A percentile compares a stretch with the other conserved stretches of the same genome.
Evolutionary conservation across 202 grass and related monocot genomes (phyloP).

Genomic region (Zizania palustris): DNA sequence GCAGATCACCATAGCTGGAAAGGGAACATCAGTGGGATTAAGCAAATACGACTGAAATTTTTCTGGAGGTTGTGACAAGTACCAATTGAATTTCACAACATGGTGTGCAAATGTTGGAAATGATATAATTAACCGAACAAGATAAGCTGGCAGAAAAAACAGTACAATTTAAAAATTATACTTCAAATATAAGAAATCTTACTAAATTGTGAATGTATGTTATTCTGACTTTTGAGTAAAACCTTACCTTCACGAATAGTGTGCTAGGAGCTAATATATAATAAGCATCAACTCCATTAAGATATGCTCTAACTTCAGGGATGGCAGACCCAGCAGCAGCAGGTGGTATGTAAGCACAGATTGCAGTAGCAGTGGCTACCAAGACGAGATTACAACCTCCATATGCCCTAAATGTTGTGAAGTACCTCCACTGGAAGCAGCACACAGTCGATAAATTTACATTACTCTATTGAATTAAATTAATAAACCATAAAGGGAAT

Average conservation of each 20-base stretch:
- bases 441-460: slow-evolving; percentile 34
- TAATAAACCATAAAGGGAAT: slow-evolving; percentile 7
- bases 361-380: slow-evolving; percentile 67
- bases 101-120: not conserved
- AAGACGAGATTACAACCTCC: slow-evolving; percentile 83
- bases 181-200: not conserved
- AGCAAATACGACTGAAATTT: not conserved
- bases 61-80: slow-evolving; percentile 11
- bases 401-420: slow-evolving; percentile 74
- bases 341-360: slow-evolving; percentile 95
- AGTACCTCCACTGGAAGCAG: slow-evolving; percentile 82
- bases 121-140: slow-evolving; percentile 20
- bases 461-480: slow-evolving; percentile 31
- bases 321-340: slow-evolving; percentile 98
- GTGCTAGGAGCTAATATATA: slow-evolving; percentile 97
- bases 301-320: slow-evolving; percentile 98
- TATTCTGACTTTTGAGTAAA: slow-evolving; percentile 1
- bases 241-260: slow-evolving; percentile 84
- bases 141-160: not conserved
- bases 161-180: not conserved
- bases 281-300: slow-evolving; percentile 93
- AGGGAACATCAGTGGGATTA: not conserved
- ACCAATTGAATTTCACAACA: not conserved
- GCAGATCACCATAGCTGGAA: slow-evolving; percentile 1
- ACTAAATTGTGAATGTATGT: not conserved